Evolutionary conservation across 2,329 filamentous ascomycete genomes (phyloP), one percentile per base, ranked within the genome.

Genomic region (Tolypocladium amazonense): DNA sequence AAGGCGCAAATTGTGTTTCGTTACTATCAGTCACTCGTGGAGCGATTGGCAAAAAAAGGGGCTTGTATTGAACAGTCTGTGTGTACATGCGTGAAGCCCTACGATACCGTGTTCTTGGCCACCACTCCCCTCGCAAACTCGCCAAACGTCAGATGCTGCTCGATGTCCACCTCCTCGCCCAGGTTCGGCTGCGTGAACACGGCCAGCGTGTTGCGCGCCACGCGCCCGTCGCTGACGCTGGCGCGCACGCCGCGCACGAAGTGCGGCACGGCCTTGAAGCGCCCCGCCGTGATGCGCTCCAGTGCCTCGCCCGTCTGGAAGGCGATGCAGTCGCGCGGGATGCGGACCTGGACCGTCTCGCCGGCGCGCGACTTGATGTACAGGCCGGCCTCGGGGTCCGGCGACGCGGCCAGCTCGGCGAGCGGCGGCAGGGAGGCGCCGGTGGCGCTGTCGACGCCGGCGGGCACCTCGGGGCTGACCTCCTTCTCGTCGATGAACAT

Each of bases 141-240:
- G 27, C 88, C 89, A 80, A 92, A 93, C 45, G 83, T 88, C 60
- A 86, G 79, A 43, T 83, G 81, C 66, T 84, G 80, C 70, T 82
- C 78, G 60, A 84, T 80, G 69, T 93, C 89, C 18, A 93, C 88
- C 74, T 85, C 82, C 66, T 92, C 89, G 66, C 84, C 89, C 62
- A 97, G 74, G 76, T 97, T 96, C 30, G 94, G 94, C 81, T 99
- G 94, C 61, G 93, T 99, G 70, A 97, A 99, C 12, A 97, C 92
- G 0, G 94, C 94, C 65, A 99, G 75, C 12, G 94, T 99, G 75
- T 97, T 97, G 61, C 88, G 79, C 35, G 88, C 89, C 61, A 92
- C 81, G 35, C 77, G 76, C 2, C 77, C 78, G 18, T 75, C 76
- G 60, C 79, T 73, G 43, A 73, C 76, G 53, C 79, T 81, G 1